Percentiles rank a stretch among this genome's conserved stretches.
phyloP scores from a whole-genome alignment of 805 yeast species.

The Huiozyma naganishii region DNA sequence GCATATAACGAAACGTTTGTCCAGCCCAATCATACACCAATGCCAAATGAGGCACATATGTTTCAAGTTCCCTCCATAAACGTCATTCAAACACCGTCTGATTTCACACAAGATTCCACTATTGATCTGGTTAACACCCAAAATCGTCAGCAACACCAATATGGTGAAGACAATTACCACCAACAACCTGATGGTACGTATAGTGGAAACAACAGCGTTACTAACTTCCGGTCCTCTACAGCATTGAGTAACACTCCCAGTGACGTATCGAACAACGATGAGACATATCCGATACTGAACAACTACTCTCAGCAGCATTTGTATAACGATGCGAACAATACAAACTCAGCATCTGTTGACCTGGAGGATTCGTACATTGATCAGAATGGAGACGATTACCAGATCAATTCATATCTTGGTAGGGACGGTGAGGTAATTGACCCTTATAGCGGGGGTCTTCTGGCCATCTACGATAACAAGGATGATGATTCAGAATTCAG shows the following conservation, averaged over 20 bases:
- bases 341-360: conserved; percentile 7
- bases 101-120: conserved; percentile 7
- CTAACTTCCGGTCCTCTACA: neutral
- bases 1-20: conserved; percentile 16
- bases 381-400: conserved; percentile 28
- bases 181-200: conserved; percentile 4
- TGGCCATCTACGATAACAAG: conserved; percentile 2
- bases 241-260: conserved; percentile 3
- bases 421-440: conserved; percentile 28
- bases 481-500: neutral
- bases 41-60: neutral
- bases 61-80: conserved; percentile 19
- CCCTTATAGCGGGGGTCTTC: conserved; percentile 16
- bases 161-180: conserved; percentile 16
- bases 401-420: conserved; percentile 25
- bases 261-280: conserved; percentile 7
- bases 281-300: conserved; percentile 18
- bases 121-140: conserved; percentile 3
- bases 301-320: conserved; percentile 3
- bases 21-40: conserved; percentile 2
- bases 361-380: conserved; percentile 22
- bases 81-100: conserved; percentile 20
- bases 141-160: conserved; percentile 2
- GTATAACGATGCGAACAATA: neutral
- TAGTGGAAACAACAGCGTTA: conserved; percentile 2